Evolutionary conservation across 805 yeast genomes (phyloP).

Genomic region (Ogataea chonburiensis): DNA sequence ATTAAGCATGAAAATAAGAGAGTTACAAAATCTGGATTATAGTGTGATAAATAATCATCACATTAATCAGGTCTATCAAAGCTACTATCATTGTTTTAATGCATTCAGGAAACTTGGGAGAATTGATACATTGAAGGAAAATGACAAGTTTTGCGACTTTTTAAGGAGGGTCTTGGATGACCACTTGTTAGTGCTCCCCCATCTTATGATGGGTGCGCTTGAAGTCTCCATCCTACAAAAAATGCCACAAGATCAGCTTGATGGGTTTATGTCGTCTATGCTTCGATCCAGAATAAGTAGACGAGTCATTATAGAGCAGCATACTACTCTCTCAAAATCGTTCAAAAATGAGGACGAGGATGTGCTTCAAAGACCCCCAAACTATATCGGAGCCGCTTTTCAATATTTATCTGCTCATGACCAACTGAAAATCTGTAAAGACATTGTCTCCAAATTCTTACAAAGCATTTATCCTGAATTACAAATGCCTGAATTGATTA

Average conservation of each 20-base stretch:
- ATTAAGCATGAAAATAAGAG: slow-evolving; percentile 74
- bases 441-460: slow-evolving; percentile 50
- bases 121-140: slow-evolving; percentile 70
- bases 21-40: slow-evolving; percentile 77
- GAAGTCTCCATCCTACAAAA: slow-evolving; percentile 65
- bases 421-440: slow-evolving; percentile 56
- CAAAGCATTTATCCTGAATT: slow-evolving; percentile 52
- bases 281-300: slow-evolving; percentile 85
- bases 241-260: slow-evolving; percentile 63
- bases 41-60: slow-evolving; percentile 83
- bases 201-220: slow-evolving; percentile 88
- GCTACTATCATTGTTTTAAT: slow-evolving; percentile 85
- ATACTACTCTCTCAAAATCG: slow-evolving; percentile 71
- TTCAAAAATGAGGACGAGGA: slow-evolving; percentile 42
- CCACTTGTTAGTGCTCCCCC: slow-evolving; percentile 80
- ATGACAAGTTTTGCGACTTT: slow-evolving; percentile 65
- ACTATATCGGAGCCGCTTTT: slow-evolving; percentile 75
- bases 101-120: slow-evolving; percentile 71
- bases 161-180: slow-evolving; percentile 67
- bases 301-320: slow-evolving; percentile 89
- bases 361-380: slow-evolving; percentile 51
- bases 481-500: slow-evolving; percentile 66
- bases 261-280: slow-evolving; percentile 71
- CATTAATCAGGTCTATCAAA: slow-evolving; percentile 78
- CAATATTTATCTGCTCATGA: slow-evolving; percentile 73